These are phyloP conservation scores for Chalciporus pseudorubinellus DNA, from an alignment of 768 basidiomycete genomes.

Conservation along the genomic window DNA sequence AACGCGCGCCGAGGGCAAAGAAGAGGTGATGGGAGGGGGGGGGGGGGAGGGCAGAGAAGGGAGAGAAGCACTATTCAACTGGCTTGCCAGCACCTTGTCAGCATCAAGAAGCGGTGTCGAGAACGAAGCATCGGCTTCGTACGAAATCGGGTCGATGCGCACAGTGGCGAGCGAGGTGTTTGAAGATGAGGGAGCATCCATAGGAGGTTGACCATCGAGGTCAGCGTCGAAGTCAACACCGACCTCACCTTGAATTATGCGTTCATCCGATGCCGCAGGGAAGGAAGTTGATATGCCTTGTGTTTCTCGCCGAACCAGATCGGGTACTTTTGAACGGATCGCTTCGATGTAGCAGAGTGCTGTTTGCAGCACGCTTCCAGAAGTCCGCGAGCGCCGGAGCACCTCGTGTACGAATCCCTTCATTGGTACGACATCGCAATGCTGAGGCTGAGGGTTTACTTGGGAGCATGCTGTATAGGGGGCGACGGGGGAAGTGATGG, in stretches of 20 bases:
- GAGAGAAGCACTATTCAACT: constrained; percentile 22
- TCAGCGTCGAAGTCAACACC: constrained; percentile 43
- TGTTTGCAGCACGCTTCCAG: constrained; percentile 79
- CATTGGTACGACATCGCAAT: constrained; percentile 51
- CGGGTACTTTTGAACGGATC: constrained; percentile 67
- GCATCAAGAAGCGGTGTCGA: constrained; percentile 12
- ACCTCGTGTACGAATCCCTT: constrained; percentile 86
- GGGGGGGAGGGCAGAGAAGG: constrained; percentile 36
- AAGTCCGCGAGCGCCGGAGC: constrained; percentile 80
- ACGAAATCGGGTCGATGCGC: constrained; percentile 35
- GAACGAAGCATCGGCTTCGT: constrained; percentile 15
- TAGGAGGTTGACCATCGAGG: constrained; percentile 15
- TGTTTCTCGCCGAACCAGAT: constrained; percentile 53
- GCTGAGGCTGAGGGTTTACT: constrained; percentile 11
- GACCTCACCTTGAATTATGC: constrained; percentile 43
- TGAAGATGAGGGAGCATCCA: constrained; percentile 4
- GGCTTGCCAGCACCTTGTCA: constrained; percentile 8
- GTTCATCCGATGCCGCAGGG: constrained; percentile 42
- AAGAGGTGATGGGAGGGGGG: constrained; percentile 70
- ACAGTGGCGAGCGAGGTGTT: constrained; percentile 44
- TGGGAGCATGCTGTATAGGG: constrained; percentile 24
- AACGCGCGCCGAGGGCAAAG: constrained; percentile 88
- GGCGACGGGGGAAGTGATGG: constrained; percentile 29
- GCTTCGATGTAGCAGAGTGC: constrained; percentile 88
- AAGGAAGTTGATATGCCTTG: constrained; percentile 39